phyloP scores from a whole-genome alignment of 2,329 filamentous ascomycete species.

The Apiospora malaysiana region DNA sequence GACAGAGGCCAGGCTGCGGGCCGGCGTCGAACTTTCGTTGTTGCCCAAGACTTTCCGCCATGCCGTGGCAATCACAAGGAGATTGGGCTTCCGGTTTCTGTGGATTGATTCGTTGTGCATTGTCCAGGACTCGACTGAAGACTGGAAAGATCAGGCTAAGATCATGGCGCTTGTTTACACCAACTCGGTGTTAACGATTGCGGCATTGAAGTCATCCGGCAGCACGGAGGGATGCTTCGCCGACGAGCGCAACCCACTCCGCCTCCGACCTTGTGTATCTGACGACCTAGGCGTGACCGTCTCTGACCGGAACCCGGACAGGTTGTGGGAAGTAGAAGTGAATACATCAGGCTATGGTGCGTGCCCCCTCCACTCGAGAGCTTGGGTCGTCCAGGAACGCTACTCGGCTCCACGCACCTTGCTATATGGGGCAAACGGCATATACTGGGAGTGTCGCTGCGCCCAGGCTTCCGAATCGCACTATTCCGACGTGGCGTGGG shows the following conservation, averaged over 20 bases:
- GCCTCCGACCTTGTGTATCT: neutral
- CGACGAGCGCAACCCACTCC: slow-evolving; percentile 15
- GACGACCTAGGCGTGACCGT: slow-evolving; percentile 16
- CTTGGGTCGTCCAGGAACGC: slow-evolving; percentile 25
- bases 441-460: slow-evolving; percentile 25
- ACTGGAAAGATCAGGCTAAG: slow-evolving; percentile 22
- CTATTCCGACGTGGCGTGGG: slow-evolving; percentile 9
- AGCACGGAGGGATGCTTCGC: slow-evolving; percentile 19
- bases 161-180: slow-evolving; percentile 23
- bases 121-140: slow-evolving; percentile 22
- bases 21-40: neutral
- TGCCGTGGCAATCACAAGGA: slow-evolving; percentile 18
- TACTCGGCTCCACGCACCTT: slow-evolving; percentile 24
- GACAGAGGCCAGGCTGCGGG: slow-evolving; percentile 15
- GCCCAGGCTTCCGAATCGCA: slow-evolving; percentile 23
- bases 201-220: slow-evolving; percentile 20
- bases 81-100: slow-evolving; percentile 22
- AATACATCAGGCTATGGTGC: slow-evolving; percentile 17
- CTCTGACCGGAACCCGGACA: neutral
- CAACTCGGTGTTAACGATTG: slow-evolving; percentile 25
- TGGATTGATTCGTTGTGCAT: slow-evolving; percentile 28
- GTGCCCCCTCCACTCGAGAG: slow-evolving; percentile 22
- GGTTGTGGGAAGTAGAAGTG: slow-evolving; percentile 22
- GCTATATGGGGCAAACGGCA: slow-evolving; percentile 21
- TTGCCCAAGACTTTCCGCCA: slow-evolving; percentile 24